phyloP scores from a whole-genome alignment of 176 grass and related monocot species.

The Aegilops umbellulata region DNA sequence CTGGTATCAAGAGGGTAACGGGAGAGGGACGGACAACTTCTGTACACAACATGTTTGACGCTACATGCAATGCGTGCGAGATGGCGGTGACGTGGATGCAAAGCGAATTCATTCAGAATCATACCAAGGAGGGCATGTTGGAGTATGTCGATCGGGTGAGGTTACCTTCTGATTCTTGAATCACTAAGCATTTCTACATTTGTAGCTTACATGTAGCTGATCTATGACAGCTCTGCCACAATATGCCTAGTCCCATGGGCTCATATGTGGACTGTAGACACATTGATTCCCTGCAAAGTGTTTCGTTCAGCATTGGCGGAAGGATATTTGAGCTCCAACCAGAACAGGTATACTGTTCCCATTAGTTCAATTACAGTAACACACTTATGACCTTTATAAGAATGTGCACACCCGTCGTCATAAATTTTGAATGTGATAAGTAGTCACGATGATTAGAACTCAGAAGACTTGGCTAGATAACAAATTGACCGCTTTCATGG shows the following conservation, averaged over 20 bases:
- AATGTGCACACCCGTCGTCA: too few relatives aligned
- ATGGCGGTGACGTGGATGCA: conserved; percentile 86
- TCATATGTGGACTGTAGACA: conserved; percentile 55
- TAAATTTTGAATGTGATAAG: too few relatives aligned
- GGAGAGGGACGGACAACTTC: conserved; percentile 16
- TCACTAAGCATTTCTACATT: background rate
- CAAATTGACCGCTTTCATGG: too few relatives aligned
- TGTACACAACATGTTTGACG: conserved; percentile 32
- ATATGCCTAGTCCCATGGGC: conserved; percentile 52
- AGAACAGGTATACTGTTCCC: conserved; percentile 41
- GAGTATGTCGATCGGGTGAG: conserved; percentile 65
- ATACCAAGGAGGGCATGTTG: conserved; percentile 54
- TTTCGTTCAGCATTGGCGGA: conserved; percentile 61
- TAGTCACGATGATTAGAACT: too few relatives aligned
- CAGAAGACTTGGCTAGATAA: too few relatives aligned
- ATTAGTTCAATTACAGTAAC: too few relatives aligned
- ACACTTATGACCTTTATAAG: too few relatives aligned
- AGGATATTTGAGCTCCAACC: conserved; percentile 54
- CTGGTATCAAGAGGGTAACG: conserved; percentile 48
- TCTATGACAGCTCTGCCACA: conserved; percentile 49
- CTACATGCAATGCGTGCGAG: conserved; percentile 67
- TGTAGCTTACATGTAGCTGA: background rate
- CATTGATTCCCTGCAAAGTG: conserved; percentile 27
- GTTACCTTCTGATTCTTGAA: background rate
- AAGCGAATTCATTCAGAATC: conserved; percentile 63